Conservation (phyloP, 495 filamentous ascomycete species). For the Polyplosphaeria fusca region DNA sequence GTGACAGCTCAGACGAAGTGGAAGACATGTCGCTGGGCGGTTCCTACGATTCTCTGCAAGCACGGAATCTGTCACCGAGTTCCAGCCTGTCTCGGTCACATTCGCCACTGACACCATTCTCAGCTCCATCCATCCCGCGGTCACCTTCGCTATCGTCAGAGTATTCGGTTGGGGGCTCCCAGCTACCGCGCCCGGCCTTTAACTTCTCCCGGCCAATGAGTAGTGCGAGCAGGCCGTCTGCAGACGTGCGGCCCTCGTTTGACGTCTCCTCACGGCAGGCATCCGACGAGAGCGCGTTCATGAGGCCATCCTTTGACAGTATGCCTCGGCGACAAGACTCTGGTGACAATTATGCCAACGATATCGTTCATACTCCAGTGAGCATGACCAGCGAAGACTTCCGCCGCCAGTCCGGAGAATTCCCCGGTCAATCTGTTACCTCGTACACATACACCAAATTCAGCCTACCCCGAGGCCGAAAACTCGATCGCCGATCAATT, state of each 20-base stretch:
- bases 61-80: constrained; percentile 41
- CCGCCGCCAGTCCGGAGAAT: constrained; percentile 42
- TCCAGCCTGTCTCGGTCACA: constrained; percentile 56
- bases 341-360: constrained; percentile 52
- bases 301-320: constrained; percentile 47
- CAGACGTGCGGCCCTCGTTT: constrained; percentile 52
- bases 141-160: constrained; percentile 85
- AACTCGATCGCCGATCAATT: constrained; percentile 63
- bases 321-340: constrained; percentile 45
- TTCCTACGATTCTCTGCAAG: constrained; percentile 33
- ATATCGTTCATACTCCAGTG: constrained; percentile 59
- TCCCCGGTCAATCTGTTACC: constrained; percentile 49
- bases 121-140: constrained; percentile 52
- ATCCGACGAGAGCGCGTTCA: constrained; percentile 55
- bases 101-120: constrained; percentile 62
- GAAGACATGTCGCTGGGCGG: constrained; percentile 37
- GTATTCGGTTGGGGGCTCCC: constrained; percentile 58
- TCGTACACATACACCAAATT: constrained; percentile 85
- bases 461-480: constrained; percentile 74
- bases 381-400: constrained; percentile 62
- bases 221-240: constrained; percentile 49
- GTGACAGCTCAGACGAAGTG: constrained; percentile 63
- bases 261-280: constrained; percentile 57
- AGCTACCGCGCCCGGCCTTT: constrained; percentile 68
- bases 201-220: constrained; percentile 94